Conservation (phyloP, 805 yeast genomes). For the Grigorovia jiainica region DNA sequence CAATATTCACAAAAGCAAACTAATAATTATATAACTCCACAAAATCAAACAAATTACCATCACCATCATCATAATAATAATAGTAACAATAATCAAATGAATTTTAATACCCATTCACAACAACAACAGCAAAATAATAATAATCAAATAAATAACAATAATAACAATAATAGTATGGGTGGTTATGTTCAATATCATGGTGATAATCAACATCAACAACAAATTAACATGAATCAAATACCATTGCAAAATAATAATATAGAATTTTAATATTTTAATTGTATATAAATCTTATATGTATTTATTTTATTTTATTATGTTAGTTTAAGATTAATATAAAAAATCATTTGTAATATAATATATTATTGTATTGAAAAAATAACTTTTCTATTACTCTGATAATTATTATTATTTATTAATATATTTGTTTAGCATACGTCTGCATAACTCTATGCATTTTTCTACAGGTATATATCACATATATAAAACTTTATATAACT, state of each 20-base stretch:
- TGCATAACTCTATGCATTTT: too few relatives aligned
- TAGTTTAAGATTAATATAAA: too few relatives aligned
- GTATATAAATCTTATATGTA: too few relatives aligned
- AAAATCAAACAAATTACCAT: constrained; percentile 5
- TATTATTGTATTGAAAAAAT: too few relatives aligned
- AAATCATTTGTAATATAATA: too few relatives aligned
- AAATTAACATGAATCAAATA: neutral
- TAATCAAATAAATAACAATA: constrained; percentile 5
- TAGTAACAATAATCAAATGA: constrained; percentile 16
- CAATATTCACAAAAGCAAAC: constrained; percentile 6
- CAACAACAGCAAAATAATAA: constrained; percentile 6
- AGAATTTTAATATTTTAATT: too few relatives aligned
- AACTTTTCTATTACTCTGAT: too few relatives aligned
- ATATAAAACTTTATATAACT: too few relatives aligned
- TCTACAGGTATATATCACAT: too few relatives aligned
- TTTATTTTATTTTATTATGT: too few relatives aligned
- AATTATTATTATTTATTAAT: too few relatives aligned
- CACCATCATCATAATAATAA: constrained; percentile 5
- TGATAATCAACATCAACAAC: constrained; percentile 3
- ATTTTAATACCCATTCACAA: constrained; percentile 5
- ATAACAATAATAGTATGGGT: constrained; percentile 20
- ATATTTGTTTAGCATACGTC: too few relatives aligned
- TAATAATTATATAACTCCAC: constrained; percentile 1
- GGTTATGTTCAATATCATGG: constrained; percentile 26
- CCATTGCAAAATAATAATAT: neutral